Conservation (phyloP, 345 rosid species). For the Aquilaria yunnanensis region DNA sequence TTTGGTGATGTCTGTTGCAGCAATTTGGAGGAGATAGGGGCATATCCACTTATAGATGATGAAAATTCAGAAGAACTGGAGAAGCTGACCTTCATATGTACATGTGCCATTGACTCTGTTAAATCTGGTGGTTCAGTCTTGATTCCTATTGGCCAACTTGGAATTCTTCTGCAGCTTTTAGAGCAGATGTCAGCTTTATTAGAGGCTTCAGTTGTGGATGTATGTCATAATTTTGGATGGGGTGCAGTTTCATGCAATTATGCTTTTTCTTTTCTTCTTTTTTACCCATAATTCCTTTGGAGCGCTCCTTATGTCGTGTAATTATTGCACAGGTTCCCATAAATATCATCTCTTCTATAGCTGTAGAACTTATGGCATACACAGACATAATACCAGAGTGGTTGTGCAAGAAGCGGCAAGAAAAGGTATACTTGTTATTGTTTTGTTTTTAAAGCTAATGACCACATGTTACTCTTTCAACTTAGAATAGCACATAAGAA, state of each 20-base stretch:
- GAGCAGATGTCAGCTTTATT: conserved; percentile 48
- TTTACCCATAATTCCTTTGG: conserved; percentile 3
- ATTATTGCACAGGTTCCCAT: conserved; percentile 57
- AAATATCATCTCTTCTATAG: conserved; percentile 64
- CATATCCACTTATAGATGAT: conserved; percentile 29
- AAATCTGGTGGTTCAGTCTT: conserved; percentile 77
- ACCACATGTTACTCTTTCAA: neutral
- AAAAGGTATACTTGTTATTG: conserved; percentile 45
- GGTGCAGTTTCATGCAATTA: neutral
- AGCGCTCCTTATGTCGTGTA: neutral
- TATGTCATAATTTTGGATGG: conserved; percentile 10
- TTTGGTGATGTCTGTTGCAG: conserved; percentile 23
- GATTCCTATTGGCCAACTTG: conserved; percentile 47
- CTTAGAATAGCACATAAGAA: neutral
- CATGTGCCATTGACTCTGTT: conserved; percentile 54
- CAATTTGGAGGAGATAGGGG: conserved; percentile 27
- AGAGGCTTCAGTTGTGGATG: conserved; percentile 49
- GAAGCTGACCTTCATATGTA: conserved; percentile 61
- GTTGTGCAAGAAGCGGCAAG: conserved; percentile 72
- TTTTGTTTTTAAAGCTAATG: neutral
- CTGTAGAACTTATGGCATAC: conserved; percentile 71
- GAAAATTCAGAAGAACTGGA: conserved; percentile 56
- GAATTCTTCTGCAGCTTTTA: conserved; percentile 56
- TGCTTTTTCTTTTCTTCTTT: neutral
- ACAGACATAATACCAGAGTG: conserved; percentile 76